Evolutionary conservation across 2,329 filamentous ascomycete species (phyloP), one percentile per base, ranked within the genome.

Genomic region (Grosmannia huntii): DNA sequence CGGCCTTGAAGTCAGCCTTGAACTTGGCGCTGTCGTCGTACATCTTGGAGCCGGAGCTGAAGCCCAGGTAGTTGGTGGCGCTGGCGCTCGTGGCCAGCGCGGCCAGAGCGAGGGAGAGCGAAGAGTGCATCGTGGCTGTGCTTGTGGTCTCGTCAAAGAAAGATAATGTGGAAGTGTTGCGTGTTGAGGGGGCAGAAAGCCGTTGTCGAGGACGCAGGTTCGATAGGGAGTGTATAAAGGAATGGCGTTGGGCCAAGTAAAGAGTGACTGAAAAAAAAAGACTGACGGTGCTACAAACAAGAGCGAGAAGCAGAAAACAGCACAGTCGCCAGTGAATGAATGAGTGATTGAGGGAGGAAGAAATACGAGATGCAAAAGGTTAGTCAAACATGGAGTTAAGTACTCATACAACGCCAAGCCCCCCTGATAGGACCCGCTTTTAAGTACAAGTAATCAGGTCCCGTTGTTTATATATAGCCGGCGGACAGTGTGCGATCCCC

Each of bases 1-100:
- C 81, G 66, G 79, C 74, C 73, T 86, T 80, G 71, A 86, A 79
- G 69, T 79, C 76, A 56, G 68, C 62, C 71, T 77, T 75, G 71
- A 77, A 75, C 74, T 79, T 79, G 70, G 76, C 76, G 10, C 73
- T 74, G 60, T 70, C 69, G 68, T 78, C 74, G 63, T 72, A 67
- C 53, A 72, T 66, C 46, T 73, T 77, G 55, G 73, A 67, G 60
- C 76, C 76, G 0, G 75, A 78, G 74, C 78, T 79, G 74, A 79
- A 79, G 62, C 76, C 76, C 31, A 79, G 73, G 67, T 76, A 78
- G 73, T 76, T 78, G 64, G 72, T 65, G 60, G 66, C 67, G 44
- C 70, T 71, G 51, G 73, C 70, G 55, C 65, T 71, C 33, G 71
- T 64, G 60, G 71, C 73, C 63, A 77, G 68, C 56, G 68, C 68